Evolutionary conservation across 2,329 filamentous ascomycete genomes (phyloP), one percentile per base, ranked within the genome.

Genomic region (Raffaelea ambrosiae): DNA sequence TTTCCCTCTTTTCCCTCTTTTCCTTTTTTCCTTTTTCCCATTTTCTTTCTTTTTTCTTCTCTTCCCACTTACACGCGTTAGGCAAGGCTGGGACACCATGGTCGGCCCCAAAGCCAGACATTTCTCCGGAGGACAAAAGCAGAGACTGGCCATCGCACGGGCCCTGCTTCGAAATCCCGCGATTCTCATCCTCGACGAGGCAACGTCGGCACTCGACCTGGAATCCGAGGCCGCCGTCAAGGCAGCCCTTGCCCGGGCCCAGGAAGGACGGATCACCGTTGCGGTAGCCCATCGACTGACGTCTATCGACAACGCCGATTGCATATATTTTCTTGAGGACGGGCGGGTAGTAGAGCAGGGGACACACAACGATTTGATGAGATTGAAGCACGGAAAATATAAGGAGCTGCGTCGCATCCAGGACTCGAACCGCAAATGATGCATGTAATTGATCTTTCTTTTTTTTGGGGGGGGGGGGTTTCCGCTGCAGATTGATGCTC

Each of bases 301-400:
- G 58, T 95, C 91, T 0, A 95, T 96, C 51, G 88, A 95, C 62
- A 90, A 91, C 62, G 91, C 91, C 0, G 90, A 96, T 61, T 70
- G 90, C 44, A 96, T 97, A 57, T 96, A 93, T 54, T 90, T 97
- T 18, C 91, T 97, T 62, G 89, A 95, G 63, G 82, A 86, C 57
- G 91, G 91, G 4, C 76, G 79, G 50, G 79, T 97, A 38, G 85
- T 93, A 1, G 91, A 97, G 69, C 76, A 78, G 55, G 91, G 91
- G 4, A 88, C 81, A 10, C 91, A 96, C 61, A 59, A 69, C 1
- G 84, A 88, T 60, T 61, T 90, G 57, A 81, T 86, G 74, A 74
- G 72, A 55, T 75, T 73, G 61, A 79, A 80, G 53, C 84, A 85
- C 2, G 73, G 84, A 43, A 91, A 91, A 16, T 33, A 33, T 33